Conservation (phyloP, 2,329 filamentous ascomycete genomes). For the Periconia macrospinosa region DNA sequence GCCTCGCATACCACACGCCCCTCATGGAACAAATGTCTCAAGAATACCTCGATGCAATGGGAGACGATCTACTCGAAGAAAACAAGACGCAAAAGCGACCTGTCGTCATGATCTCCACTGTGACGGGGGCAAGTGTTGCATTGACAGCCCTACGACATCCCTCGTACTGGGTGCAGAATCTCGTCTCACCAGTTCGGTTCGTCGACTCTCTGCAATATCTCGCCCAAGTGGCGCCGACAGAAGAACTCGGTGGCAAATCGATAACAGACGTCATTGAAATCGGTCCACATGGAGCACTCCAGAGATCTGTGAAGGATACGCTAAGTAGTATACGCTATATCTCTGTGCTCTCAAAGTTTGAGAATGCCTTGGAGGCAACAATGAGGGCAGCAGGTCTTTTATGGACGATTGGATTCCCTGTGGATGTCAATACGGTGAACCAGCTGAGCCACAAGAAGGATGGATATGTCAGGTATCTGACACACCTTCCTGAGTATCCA, state of each 20-base stretch:
- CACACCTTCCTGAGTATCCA: constrained; percentile 4
- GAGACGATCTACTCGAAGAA: background rate
- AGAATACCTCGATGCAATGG: background rate
- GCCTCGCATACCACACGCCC: constrained; percentile 47
- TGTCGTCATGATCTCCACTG: constrained; percentile 4
- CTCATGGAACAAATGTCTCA: constrained; percentile 37
- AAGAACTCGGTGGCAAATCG: background rate
- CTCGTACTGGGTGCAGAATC: constrained; percentile 4
- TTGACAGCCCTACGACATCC: background rate
- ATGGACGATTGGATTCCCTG: no score
- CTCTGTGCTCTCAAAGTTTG: constrained; percentile 25
- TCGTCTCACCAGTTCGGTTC: constrained; percentile 3
- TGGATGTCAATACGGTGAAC: no score
- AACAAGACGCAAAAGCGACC: constrained; percentile 25
- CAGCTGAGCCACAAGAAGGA: no score
- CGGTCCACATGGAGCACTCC: constrained; percentile 10
- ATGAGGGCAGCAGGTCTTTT: no score
- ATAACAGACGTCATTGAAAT: constrained; percentile 8
- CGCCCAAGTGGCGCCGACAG: background rate
- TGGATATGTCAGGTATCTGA: no score
- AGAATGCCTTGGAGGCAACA: background rate
- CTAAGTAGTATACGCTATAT: background rate
- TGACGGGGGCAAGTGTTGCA: background rate
- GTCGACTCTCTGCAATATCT: constrained; percentile 18
- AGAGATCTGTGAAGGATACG: background rate